Evolutionary conservation across 1,284 basidiomycete genomes (phyloP).

Genomic region (Marasmius fiardii): DNA sequence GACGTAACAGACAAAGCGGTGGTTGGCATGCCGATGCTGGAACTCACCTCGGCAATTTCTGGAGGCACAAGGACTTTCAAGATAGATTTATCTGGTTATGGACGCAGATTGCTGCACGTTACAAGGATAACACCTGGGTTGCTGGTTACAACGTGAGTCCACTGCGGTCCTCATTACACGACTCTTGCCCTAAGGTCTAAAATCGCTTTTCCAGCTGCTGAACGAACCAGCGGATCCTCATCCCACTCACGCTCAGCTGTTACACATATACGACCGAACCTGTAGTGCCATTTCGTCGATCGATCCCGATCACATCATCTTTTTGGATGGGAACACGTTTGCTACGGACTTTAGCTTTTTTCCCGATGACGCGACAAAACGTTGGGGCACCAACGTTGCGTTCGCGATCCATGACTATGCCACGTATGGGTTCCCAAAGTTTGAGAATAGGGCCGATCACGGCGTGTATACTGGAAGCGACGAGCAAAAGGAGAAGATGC

Average conservation of each 20-base stretch:
- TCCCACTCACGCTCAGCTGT: conserved; percentile 39
- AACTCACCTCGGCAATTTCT: conserved; percentile 43
- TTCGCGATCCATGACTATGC: conserved; percentile 19
- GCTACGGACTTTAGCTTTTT: conserved; percentile 74
- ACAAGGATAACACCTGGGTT: conserved; percentile 66
- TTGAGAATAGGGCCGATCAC: conserved; percentile 1
- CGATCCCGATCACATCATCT: conserved; percentile 65
- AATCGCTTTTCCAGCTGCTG: conserved; percentile 25
- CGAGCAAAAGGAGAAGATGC: conserved; percentile 16
- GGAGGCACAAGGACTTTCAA: conserved; percentile 76
- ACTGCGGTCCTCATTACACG: not conserved
- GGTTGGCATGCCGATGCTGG: conserved; percentile 38
- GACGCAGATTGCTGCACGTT: conserved; percentile 63
- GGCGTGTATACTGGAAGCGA: conserved; percentile 14
- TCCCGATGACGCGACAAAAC: conserved; percentile 46
- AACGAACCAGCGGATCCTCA: conserved; percentile 73
- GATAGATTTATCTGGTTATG: conserved; percentile 69
- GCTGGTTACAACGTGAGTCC: conserved; percentile 62
- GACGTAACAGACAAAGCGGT: conserved; percentile 27
- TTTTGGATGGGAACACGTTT: conserved; percentile 72
- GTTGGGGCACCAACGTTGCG: conserved; percentile 35
- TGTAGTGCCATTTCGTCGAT: conserved; percentile 61
- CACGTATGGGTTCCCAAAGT: conserved; percentile 17
- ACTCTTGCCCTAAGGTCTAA: not conserved
- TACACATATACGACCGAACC: conserved; percentile 61